Evolutionary conservation across 2,329 filamentous ascomycete species (phyloP).

Genomic region (Fusarium globosum): DNA sequence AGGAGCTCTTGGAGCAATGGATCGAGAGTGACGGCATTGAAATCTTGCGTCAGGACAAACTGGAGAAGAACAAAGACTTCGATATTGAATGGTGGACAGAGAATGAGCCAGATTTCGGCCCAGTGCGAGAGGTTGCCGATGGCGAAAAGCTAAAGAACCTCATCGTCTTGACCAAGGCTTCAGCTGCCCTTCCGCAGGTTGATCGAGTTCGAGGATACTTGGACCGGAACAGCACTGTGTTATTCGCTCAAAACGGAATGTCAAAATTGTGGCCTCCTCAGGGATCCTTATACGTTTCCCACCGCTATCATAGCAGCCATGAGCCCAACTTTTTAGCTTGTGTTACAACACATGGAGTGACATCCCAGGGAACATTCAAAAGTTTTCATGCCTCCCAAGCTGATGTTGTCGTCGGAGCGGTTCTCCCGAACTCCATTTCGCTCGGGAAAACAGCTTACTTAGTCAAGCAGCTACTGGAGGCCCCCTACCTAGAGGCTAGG

Average conservation of each 20-base stretch:
- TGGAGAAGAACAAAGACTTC: conserved; percentile 53
- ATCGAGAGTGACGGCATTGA: conserved; percentile 56
- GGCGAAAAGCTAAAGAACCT: conserved; percentile 72
- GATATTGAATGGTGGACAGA: conserved; percentile 67
- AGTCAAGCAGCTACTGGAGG: conserved; percentile 54
- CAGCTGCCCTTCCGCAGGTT: conserved; percentile 71
- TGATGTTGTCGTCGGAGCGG: conserved; percentile 59
- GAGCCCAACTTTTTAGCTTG: conserved; percentile 79
- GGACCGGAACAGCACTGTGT: conserved; percentile 74
- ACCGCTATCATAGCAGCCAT: conserved; percentile 52
- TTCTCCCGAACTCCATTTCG: conserved; percentile 48
- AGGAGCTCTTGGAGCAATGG: conserved; percentile 62
- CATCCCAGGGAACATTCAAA: conserved; percentile 60
- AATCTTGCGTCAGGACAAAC: conserved; percentile 52
- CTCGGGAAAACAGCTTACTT: conserved; percentile 50
- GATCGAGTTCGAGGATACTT: conserved; percentile 70
- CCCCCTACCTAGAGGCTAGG: conserved; percentile 57
- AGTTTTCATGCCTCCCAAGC: conserved; percentile 65
- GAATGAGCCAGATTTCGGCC: conserved; percentile 51
- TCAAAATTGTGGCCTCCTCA: conserved; percentile 70
- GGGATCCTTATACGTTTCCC: conserved; percentile 55
- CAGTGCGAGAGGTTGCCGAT: conserved; percentile 54
- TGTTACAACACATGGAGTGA: conserved; percentile 68
- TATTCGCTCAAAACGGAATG: conserved; percentile 90
- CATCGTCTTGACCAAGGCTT: conserved; percentile 82